These are phyloP conservation scores for Phytophthora pini DNA, from an alignment of 352 stramenopile genomes.

Conservation along the genomic window DNA sequence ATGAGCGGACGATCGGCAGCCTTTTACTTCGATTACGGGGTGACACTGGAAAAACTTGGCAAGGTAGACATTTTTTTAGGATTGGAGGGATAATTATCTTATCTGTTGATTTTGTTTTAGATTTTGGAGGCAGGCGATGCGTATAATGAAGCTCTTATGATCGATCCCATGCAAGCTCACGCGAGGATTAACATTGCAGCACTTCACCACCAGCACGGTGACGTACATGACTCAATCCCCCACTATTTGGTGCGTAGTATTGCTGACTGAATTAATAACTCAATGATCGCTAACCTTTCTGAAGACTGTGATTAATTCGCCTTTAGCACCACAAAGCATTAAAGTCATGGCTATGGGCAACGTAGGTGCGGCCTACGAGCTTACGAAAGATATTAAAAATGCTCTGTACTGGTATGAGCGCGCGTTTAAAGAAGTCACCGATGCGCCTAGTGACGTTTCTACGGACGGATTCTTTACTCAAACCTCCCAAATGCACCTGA, in stretches of 20 bases:
- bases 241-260: slow-evolving; percentile 46
- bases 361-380: slow-evolving; percentile 52
- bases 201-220: slow-evolving; percentile 66
- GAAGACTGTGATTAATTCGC: slow-evolving; percentile 40
- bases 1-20: slow-evolving; percentile 26
- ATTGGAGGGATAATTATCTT: slow-evolving; percentile 3
- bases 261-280: neutral
- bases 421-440: slow-evolving; percentile 19
- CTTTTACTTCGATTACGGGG: slow-evolving; percentile 63
- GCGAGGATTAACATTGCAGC: slow-evolving; percentile 76
- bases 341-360: slow-evolving; percentile 55
- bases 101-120: slow-evolving; percentile 19
- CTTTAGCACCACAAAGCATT: slow-evolving; percentile 14
- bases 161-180: slow-evolving; percentile 33
- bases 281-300: slow-evolving; percentile 2
- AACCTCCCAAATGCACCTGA: slow-evolving; percentile 23
- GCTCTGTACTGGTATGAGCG: slow-evolving; percentile 42
- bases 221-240: slow-evolving; percentile 55
- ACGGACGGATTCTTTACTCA: slow-evolving; percentile 14
- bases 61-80: slow-evolving; percentile 35
- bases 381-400: slow-evolving; percentile 38
- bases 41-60: slow-evolving; percentile 53
- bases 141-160: slow-evolving; percentile 50
- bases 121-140: slow-evolving; percentile 49
- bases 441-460: slow-evolving; percentile 14